Evolutionary conservation across 306 rosid genomes (phyloP).

Genomic region (Dryas alaskensis): DNA sequence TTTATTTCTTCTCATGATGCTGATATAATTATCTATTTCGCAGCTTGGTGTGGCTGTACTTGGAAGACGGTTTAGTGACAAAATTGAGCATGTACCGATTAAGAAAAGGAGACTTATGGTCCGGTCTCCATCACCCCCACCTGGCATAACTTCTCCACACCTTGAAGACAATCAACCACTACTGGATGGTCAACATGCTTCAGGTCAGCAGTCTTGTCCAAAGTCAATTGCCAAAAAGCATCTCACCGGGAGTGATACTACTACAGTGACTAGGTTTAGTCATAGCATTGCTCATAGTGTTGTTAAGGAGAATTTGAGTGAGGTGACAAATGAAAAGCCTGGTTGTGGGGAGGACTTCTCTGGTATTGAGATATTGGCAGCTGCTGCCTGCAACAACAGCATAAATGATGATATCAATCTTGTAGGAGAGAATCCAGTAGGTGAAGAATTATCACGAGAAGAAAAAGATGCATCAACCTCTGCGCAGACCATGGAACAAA

Average conservation of each 20-base stretch:
- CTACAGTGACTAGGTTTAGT: background rate
- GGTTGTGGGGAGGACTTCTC: slow-evolving; percentile 31
- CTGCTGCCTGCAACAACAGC: slow-evolving; percentile 35
- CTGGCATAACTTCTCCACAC: slow-evolving; percentile 8
- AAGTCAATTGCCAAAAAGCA: slow-evolving; percentile 20
- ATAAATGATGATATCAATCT: slow-evolving; percentile 21
- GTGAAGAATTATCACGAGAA: slow-evolving; percentile 12
- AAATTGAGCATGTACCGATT: slow-evolving; percentile 39
- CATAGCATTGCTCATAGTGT: background rate
- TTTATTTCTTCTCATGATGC: background rate
- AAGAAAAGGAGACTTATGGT: slow-evolving; percentile 40
- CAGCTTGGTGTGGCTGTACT: slow-evolving; percentile 43
- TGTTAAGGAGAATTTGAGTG: background rate
- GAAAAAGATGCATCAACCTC: slow-evolving; percentile 14
- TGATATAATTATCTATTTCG: slow-evolving; percentile 2
- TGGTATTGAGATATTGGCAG: slow-evolving; percentile 43
- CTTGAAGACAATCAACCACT: slow-evolving; percentile 3
- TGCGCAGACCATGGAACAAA: background rate
- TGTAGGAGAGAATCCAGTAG: background rate
- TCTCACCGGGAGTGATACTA: slow-evolving; percentile 7
- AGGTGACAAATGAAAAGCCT: slow-evolving; percentile 12
- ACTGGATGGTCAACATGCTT: slow-evolving; percentile 7
- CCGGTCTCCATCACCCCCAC: slow-evolving; percentile 31
- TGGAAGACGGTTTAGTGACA: slow-evolving; percentile 37
- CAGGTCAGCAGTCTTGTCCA: slow-evolving; percentile 12